phyloP scores from a whole-genome alignment of 305 asterid genomes.

The Rubia peregrina region DNA sequence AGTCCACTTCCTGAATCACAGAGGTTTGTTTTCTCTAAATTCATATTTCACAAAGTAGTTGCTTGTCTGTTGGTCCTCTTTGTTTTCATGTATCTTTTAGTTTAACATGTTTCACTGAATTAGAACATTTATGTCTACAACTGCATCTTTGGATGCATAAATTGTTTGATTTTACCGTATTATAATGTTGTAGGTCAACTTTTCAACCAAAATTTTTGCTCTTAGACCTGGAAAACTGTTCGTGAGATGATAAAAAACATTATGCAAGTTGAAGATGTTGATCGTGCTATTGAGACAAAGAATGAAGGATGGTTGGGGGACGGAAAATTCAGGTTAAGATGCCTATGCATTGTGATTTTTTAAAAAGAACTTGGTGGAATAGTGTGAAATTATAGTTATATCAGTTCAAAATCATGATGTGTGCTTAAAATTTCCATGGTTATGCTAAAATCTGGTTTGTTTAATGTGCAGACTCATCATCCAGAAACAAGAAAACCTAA shows the following conservation, averaged over 20 bases:
- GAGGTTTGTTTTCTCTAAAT: conserved; percentile 44
- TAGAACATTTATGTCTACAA: neutral
- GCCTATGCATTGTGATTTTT: too few relatives aligned
- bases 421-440: too few relatives aligned
- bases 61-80: neutral
- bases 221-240: conserved; percentile 67
- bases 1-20: conserved; percentile 69
- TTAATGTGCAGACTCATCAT: too few relatives aligned
- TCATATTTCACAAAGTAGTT: neutral
- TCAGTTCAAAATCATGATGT: too few relatives aligned
- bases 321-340: too few relatives aligned
- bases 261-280: conserved; percentile 83
- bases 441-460: too few relatives aligned
- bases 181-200: conserved; percentile 57
- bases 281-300: neutral
- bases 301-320: too few relatives aligned
- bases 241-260: conserved; percentile 75
- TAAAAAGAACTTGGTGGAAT: too few relatives aligned
- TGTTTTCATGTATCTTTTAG: neutral
- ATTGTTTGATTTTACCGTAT: neutral
- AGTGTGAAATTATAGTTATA: too few relatives aligned
- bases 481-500: too few relatives aligned
- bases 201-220: conserved; percentile 75
- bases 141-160: neutral
- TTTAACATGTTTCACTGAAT: neutral